A percentile compares a stretch with the other conserved stretches of the same genome.
Conservation (phyloP, 75 land plant genomes). For the Pinus tabuliformis region DNA sequence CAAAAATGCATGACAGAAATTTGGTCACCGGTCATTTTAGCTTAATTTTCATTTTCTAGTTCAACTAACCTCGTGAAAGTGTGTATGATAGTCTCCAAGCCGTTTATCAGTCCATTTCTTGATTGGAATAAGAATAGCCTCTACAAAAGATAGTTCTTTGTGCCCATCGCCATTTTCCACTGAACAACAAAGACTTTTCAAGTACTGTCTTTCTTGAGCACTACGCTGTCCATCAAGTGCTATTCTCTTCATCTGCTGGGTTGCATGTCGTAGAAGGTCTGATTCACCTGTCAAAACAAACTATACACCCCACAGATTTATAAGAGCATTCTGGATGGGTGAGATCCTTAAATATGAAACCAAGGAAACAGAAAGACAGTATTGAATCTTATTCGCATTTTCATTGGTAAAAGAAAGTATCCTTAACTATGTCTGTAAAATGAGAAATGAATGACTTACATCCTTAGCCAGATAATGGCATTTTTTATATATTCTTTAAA, state of each 20-base stretch:
- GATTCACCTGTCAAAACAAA: slow-evolving; percentile 85
- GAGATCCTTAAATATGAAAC: neutral
- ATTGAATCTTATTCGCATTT: neutral
- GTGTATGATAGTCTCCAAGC: slow-evolving; percentile 77
- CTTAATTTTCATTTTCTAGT: neutral
- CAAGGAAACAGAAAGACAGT: neutral
- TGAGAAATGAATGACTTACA: neutral
- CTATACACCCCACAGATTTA: slow-evolving; percentile 27
- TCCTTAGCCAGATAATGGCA: too few relatives aligned
- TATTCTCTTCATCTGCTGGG: slow-evolving; percentile 78
- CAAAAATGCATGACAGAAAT: neutral
- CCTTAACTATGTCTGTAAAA: neutral
- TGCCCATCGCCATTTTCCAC: slow-evolving; percentile 45
- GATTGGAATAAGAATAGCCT: slow-evolving; percentile 82
- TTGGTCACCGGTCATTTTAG: neutral
- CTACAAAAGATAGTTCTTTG: slow-evolving; percentile 61
- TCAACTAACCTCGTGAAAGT: slow-evolving; percentile 68
- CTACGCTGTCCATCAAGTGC: slow-evolving; percentile 89
- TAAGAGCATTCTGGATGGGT: neutral
- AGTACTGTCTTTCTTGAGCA: slow-evolving; percentile 80
- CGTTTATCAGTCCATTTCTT: slow-evolving; percentile 82
- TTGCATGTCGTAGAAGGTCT: slow-evolving; percentile 64
- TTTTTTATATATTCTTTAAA: neutral
- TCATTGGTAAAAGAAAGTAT: neutral
- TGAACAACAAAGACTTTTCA: slow-evolving; percentile 63